Percentiles rank a stretch among this genome's conserved stretches.
Conservation (phyloP, 225 moss, liverwort and hornwort species). For the Climacium dendroides region DNA sequence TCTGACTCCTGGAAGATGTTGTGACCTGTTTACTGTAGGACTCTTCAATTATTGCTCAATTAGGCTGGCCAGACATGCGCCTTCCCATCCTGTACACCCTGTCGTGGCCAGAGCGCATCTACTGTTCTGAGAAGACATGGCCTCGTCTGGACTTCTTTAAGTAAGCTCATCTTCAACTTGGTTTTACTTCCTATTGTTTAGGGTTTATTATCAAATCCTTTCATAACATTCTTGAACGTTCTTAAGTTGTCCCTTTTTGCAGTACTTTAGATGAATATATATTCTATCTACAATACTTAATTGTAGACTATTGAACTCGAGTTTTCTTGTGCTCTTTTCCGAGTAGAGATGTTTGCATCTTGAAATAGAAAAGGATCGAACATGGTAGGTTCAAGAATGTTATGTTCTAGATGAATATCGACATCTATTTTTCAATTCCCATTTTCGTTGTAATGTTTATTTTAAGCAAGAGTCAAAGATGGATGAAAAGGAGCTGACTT, state of each 20-base stretch:
- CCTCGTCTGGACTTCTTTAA: constrained; percentile 87
- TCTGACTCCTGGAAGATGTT: neutral
- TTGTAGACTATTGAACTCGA: neutral
- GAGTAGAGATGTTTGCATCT: neutral
- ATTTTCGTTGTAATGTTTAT: neutral
- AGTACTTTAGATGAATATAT: neutral
- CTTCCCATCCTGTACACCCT: constrained; percentile 89
- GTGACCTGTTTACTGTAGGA: constrained; percentile 32
- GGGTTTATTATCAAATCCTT: neutral
- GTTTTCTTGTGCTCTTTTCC: neutral
- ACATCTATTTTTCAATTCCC: neutral
- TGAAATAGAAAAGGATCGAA: neutral
- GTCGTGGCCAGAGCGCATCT: constrained; percentile 90
- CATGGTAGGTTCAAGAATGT: neutral
- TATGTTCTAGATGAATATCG: neutral
- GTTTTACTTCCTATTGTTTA: neutral
- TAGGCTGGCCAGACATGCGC: constrained; percentile 99
- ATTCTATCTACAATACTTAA: neutral
- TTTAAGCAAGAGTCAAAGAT: neutral
- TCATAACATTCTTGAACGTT: neutral
- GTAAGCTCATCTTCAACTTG: constrained; percentile 20
- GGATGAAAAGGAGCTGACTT: neutral
- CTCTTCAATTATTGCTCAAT: constrained; percentile 81
- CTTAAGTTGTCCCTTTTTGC: neutral
- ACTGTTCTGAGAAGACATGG: constrained; percentile 89